Base-by-base conservation (phyloP, 1,139 yeast species). In the Geotrichum candidum region DNA sequence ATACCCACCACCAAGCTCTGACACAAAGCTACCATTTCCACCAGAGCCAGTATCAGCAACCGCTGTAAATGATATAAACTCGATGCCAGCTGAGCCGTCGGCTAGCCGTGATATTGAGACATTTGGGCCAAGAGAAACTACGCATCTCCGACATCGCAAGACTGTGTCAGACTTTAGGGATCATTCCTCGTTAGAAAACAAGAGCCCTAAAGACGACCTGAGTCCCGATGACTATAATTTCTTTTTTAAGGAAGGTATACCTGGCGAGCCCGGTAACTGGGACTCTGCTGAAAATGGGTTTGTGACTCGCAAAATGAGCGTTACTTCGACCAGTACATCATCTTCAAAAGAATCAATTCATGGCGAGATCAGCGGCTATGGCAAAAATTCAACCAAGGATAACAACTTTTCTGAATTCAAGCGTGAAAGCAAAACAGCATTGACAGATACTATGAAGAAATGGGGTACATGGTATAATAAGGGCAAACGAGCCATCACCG, bases 381-480 rank as follows among this genome's bases (percentile, higher is more conserved):
- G 18, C n/a, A 38, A 38, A 6, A 38, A 13, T 38, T 3, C 45
- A 13, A 11, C 18, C 5, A 38, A 38, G 18, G n/a, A 38, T 15
- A 38, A 11, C 45, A 38, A 6, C 11, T 29, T 31, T 18, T 23
- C 51, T 7, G 56, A 45, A 9, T 13, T 23, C 22, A 56, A 60
- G 33, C 25, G 53, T 3, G 23, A 29, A 23, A 18, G 53, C 35
- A 60, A 57, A 41, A 58, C 61, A 10, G 62, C 68, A 1, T 58
- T 70, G 29, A 65, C 69, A 25, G 72, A 72, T 2, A 62, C 72
- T 6, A 69, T 70, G 33, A 71, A 70, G 53, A 72, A 68, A 52
- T 71, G 73, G 73, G 67, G 73, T 33, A 63, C 64, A 7, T 70
- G 72, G 72, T 71, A 70, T 59, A 65, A 66, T n/a, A 71, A 70